A percentile compares a stretch with the other conserved stretches of the same genome.
Conservation (phyloP, 495 filamentous ascomycete species). For the Tuber magnatum region DNA sequence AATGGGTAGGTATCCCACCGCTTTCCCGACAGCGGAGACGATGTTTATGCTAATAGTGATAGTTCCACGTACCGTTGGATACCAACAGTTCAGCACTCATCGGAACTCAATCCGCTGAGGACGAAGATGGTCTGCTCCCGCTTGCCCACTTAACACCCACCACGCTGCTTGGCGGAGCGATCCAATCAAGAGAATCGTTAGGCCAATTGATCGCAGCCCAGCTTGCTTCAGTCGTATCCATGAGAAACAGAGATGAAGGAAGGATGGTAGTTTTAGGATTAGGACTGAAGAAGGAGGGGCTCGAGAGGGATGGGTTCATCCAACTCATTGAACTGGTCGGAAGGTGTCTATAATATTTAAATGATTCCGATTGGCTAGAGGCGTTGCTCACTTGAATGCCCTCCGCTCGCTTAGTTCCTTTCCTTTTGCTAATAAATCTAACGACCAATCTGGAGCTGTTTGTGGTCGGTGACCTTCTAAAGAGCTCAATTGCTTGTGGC, state of each 20-base stretch:
- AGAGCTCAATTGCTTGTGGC: neutral
- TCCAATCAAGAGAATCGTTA: constrained; percentile 67
- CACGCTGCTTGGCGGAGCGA: constrained; percentile 78
- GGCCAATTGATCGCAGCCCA: constrained; percentile 85
- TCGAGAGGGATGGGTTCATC: constrained; percentile 67
- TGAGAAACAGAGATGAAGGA: constrained; percentile 65
- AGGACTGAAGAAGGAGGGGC: constrained; percentile 59
- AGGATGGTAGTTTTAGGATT: constrained; percentile 75
- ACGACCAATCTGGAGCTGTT: neutral
- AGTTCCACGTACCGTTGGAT: constrained; percentile 85
- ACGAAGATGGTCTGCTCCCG: constrained; percentile 60
- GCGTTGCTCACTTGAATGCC: neutral
- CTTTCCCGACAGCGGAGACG: neutral
- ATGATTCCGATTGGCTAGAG: neutral
- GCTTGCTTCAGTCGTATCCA: constrained; percentile 69
- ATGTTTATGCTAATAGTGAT: constrained; percentile 26
- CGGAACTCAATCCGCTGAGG: constrained; percentile 49
- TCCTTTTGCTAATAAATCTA: neutral
- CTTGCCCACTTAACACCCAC: constrained; percentile 74
- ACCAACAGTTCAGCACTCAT: constrained; percentile 55
- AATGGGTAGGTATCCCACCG: constrained; percentile 62
- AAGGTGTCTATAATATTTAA: constrained; percentile 51
- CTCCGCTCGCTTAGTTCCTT: neutral
- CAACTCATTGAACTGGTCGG: constrained; percentile 74
- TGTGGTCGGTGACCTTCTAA: neutral